These are phyloP conservation scores for Phytophthora citricola DNA, from an alignment of 352 stramenopile species.

Conservation along the genomic window DNA sequence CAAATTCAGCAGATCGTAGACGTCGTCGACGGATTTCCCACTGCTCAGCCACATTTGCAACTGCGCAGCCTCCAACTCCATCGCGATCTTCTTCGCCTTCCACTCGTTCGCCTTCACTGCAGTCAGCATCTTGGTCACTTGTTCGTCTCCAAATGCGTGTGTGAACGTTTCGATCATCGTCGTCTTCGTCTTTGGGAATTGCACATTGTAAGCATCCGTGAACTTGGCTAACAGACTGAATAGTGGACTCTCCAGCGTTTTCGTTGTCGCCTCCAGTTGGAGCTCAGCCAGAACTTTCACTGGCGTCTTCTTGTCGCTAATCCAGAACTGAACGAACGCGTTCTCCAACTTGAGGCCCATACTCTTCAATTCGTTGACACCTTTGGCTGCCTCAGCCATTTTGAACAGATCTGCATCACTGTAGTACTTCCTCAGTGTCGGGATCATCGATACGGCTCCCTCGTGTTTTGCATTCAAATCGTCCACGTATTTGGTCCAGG, in stretches of 20 bases:
- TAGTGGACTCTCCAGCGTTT: neutral
- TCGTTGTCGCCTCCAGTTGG: neutral
- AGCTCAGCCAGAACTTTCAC: neutral
- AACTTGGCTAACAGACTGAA: neutral
- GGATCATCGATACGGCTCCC: neutral
- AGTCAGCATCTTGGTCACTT: neutral
- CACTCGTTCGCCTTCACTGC: neutral
- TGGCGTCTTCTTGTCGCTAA: neutral
- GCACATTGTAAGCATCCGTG: neutral
- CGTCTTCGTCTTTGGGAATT: neutral
- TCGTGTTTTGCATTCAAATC: conserved; percentile 5
- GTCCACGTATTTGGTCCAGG: conserved; percentile 4
- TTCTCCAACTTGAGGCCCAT: neutral
- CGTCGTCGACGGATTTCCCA: neutral
- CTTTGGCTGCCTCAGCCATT: neutral
- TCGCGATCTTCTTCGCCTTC: conserved; percentile 3
- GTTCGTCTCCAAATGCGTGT: neutral
- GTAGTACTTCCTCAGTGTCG: neutral
- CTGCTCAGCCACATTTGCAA: neutral
- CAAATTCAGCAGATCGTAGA: neutral
- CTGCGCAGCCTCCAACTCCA: conserved; percentile 3
- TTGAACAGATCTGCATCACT: neutral
- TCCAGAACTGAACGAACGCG: too few relatives aligned
- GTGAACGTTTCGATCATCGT: conserved; percentile 4
- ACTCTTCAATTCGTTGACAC: neutral